Conservation (phyloP, 306 rosid species). For the Fagus crenata region DNA sequence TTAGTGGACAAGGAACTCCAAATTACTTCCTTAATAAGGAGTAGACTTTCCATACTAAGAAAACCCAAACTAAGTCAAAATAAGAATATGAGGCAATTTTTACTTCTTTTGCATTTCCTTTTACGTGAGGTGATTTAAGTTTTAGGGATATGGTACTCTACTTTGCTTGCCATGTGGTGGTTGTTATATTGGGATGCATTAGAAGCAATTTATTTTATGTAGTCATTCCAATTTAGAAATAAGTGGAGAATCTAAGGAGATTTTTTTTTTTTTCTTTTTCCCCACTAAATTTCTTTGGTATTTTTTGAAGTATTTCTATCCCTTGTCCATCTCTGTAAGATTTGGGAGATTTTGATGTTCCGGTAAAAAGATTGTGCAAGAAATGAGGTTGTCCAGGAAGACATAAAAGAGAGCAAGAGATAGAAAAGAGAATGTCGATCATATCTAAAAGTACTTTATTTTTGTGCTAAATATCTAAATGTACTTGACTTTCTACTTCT, state of each 20-base stretch:
- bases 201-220: not conserved
- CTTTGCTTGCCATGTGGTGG: not conserved
- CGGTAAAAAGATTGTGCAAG: not conserved
- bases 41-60: too few relatives aligned
- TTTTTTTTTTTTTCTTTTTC: not conserved
- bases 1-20: too few relatives aligned
- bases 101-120: not conserved
- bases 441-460: not conserved
- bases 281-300: not conserved
- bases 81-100: too few relatives aligned
- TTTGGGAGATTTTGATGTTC: not conserved
- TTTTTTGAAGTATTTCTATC: not conserved
- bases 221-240: not conserved
- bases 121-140: not conserved
- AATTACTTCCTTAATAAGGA: too few relatives aligned
- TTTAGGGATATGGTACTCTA: not conserved
- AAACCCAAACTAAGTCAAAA: too few relatives aligned
- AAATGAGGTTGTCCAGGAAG: not conserved
- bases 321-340: not conserved
- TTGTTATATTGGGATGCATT: slow-evolving; percentile 1
- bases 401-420: not conserved
- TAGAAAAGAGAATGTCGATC: not conserved
- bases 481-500: not conserved
- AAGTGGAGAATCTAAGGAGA: not conserved
- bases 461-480: not conserved